phyloP scores from a whole-genome alignment of 2,329 filamentous ascomycete genomes.

The Calonectria ilicicola region DNA sequence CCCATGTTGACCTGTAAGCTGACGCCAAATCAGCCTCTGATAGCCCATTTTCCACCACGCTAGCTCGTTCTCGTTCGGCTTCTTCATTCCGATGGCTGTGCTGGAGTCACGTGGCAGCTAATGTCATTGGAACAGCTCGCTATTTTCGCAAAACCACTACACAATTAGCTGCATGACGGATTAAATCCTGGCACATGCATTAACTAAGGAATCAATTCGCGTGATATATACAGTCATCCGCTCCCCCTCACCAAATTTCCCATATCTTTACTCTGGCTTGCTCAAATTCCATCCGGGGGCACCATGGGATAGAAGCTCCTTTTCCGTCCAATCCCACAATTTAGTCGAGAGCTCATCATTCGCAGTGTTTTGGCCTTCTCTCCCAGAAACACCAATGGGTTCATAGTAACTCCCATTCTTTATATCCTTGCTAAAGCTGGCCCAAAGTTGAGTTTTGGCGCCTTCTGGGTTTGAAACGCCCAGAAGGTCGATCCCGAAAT shows the following conservation, averaged over 20 bases:
- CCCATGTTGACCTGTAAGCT: not conserved
- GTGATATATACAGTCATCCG: not conserved
- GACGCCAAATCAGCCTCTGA: not conserved
- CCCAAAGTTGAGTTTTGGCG: slow-evolving; percentile 12
- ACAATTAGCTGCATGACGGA: not conserved
- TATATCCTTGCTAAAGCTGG: slow-evolving; percentile 10
- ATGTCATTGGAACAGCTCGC: not conserved
- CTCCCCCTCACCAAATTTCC: not conserved
- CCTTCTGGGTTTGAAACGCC: not conserved
- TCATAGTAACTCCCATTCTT: slow-evolving; percentile 16
- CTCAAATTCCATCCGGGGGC: not conserved
- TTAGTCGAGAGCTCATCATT: not conserved
- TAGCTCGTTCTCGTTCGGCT: not conserved
- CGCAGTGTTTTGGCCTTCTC: not conserved
- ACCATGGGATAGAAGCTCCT: not conserved
- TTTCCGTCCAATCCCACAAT: slow-evolving; percentile 12
- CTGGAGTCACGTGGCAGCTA: too few species aligned
- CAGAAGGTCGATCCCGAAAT: not conserved
- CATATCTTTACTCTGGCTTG: not conserved
- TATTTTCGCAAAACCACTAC: not conserved
- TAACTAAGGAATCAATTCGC: too few species aligned
- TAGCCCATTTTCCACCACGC: not conserved
- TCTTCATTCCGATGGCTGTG: not conserved
- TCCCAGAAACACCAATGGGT: slow-evolving; percentile 1
- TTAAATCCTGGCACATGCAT: not conserved